A percentile compares a stretch with the other conserved stretches of the same genome.
Conservation (phyloP, 169 alveolate species). For the Sarcocystis neurona region DNA sequence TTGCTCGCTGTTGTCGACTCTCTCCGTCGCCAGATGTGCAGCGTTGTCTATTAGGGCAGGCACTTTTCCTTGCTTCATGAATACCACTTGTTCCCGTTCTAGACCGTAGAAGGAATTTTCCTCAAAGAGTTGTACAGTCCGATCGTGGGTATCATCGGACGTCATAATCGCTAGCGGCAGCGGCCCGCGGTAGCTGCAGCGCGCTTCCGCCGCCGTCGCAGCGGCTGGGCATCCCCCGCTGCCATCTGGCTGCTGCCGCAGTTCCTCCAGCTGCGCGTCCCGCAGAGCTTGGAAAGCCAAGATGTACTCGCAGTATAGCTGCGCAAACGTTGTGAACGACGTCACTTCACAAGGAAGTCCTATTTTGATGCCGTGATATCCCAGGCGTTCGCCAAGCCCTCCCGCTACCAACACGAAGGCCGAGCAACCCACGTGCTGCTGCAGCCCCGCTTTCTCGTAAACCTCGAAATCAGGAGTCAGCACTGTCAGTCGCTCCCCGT, state of each 20-base stretch:
- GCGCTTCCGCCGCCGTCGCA: not conserved
- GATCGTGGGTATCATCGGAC: slow-evolving; percentile 91
- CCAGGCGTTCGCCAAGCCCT: slow-evolving; percentile 94
- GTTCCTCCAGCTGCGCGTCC: slow-evolving; percentile 34
- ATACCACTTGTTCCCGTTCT: slow-evolving; percentile 76
- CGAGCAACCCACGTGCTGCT: slow-evolving; percentile 67
- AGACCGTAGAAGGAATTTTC: slow-evolving; percentile 83
- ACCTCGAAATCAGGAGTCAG: slow-evolving; percentile 4
- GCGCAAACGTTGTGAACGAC: slow-evolving; percentile 78
- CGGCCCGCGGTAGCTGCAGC: not conserved
- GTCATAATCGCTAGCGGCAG: slow-evolving; percentile 91
- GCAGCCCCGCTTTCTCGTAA: slow-evolving; percentile 56
- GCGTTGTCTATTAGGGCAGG: slow-evolving; percentile 91
- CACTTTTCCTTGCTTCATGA: slow-evolving; percentile 90
- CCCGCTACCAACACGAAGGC: slow-evolving; percentile 95
- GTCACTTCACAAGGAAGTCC: slow-evolving; percentile 76
- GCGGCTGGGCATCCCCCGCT: not conserved
- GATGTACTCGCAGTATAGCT: slow-evolving; percentile 81
- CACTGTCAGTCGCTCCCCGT: slow-evolving; percentile 69
- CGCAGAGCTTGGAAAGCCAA: slow-evolving; percentile 56
- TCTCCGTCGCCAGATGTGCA: slow-evolving; percentile 80
- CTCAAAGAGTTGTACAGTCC: slow-evolving; percentile 80
- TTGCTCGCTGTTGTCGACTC: slow-evolving; percentile 62
- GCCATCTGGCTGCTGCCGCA: not conserved
- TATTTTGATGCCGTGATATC: slow-evolving; percentile 89